phyloP scores from a whole-genome alignment of 352 stramenopile species.

The Phytophthora pistaciae region DNA sequence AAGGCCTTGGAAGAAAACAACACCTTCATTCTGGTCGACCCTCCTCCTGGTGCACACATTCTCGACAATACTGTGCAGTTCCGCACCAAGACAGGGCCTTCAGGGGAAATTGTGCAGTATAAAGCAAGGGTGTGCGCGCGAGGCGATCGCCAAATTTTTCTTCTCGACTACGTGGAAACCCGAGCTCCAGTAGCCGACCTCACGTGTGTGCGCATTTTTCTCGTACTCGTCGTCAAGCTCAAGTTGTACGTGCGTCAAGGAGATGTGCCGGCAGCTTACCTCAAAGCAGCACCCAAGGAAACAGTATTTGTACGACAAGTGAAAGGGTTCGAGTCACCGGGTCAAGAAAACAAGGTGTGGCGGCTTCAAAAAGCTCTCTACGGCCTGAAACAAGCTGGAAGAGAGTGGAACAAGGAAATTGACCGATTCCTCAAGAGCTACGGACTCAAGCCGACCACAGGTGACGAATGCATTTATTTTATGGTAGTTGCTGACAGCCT shows the following conservation, averaged over 20 bases:
- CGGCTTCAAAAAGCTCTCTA: slow-evolving; percentile 14
- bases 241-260: neutral
- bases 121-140: slow-evolving; percentile 1
- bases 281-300: neutral
- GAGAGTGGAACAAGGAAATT: slow-evolving; percentile 6
- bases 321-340: neutral
- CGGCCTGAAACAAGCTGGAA: slow-evolving; percentile 1
- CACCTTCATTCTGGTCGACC: neutral
- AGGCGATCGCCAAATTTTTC: neutral
- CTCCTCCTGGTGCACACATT: neutral
- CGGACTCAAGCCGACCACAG: neutral
- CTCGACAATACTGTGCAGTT: slow-evolving; percentile 8
- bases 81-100: neutral
- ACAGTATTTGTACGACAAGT: neutral
- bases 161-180: neutral
- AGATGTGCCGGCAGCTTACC: slow-evolving; percentile 3
- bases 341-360: neutral
- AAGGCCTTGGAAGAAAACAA: neutral
- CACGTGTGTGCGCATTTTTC: neutral
- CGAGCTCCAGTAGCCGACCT: slow-evolving; percentile 2
- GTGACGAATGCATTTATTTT: slow-evolving; percentile 2
- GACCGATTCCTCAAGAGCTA: neutral
- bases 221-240: neutral
- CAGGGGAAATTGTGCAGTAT: neutral
- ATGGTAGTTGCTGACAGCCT: neutral